Evolutionary conservation across 805 yeast genomes (phyloP).

Genomic region (Brettanomyces anomalus): DNA sequence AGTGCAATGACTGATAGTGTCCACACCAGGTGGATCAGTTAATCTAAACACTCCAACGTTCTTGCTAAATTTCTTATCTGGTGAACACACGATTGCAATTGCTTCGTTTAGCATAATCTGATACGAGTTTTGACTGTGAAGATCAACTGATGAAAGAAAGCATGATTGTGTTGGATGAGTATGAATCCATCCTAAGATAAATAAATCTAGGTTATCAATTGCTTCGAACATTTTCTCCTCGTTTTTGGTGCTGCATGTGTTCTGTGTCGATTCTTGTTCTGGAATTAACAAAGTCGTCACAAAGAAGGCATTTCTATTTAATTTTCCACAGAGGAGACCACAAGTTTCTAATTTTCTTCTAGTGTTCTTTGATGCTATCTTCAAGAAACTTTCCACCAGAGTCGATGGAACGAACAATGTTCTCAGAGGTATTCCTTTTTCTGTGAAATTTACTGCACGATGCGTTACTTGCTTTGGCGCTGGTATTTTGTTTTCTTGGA

Average conservation of each 20-base stretch:
- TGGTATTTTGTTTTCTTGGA: no score
- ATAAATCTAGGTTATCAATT: constrained; percentile 45
- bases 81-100: constrained; percentile 59
- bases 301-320: constrained; percentile 54
- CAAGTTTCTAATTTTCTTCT: constrained; percentile 47
- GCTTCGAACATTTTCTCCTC: constrained; percentile 51
- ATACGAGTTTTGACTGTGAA: constrained; percentile 61
- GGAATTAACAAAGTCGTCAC: constrained; percentile 56
- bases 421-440: constrained; percentile 48
- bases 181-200: constrained; percentile 68
- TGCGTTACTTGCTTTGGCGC: constrained; percentile 18
- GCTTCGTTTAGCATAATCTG: constrained; percentile 66
- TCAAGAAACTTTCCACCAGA: constrained; percentile 34
- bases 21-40: constrained; percentile 59
- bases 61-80: constrained; percentile 31
- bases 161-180: constrained; percentile 72
- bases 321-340: constrained; percentile 56
- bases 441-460: constrained; percentile 24
- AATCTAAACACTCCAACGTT: constrained; percentile 49
- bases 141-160: constrained; percentile 54
- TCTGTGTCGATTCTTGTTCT: constrained; percentile 51
- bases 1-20: constrained; percentile 42
- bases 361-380: constrained; percentile 43
- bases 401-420: constrained; percentile 40
- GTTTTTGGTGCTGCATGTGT: constrained; percentile 52